Conservation (phyloP, 208 protist genomes). For the Acanthamoeba castellanii region DNA sequence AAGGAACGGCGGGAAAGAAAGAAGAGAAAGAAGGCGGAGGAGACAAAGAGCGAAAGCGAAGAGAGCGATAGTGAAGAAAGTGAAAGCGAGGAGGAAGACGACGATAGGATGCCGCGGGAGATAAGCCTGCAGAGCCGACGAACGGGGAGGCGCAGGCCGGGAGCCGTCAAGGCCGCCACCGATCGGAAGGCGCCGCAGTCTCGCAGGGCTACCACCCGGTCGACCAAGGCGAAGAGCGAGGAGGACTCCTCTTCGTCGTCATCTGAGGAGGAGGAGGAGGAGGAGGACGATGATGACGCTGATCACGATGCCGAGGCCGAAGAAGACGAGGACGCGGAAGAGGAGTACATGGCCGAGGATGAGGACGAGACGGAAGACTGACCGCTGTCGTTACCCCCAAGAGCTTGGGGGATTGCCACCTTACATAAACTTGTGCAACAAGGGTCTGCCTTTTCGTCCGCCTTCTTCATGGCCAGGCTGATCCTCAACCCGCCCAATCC, state of each 20-base stretch:
- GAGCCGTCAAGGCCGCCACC: neutral
- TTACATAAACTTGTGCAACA: too few relatives aligned
- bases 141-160: neutral
- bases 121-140: constrained; percentile 40
- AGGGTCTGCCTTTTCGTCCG: too few relatives aligned
- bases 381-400: too few relatives aligned
- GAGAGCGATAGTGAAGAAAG: neutral
- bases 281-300: neutral
- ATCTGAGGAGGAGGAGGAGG: too few relatives aligned
- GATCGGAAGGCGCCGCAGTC: neutral
- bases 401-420: too few relatives aligned
- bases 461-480: too few relatives aligned
- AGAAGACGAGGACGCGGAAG: neutral
- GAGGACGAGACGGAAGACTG: neutral
- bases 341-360: constrained; percentile 16
- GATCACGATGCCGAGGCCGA: neutral
- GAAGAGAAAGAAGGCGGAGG: neutral
- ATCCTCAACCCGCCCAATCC: too few relatives aligned
- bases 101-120: neutral
- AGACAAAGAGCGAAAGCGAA: neutral
- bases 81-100: neutral
- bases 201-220: neutral
- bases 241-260: neutral
- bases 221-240: neutral
- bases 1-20: neutral